These are phyloP conservation scores for Lumnitzera racemosa DNA, from an alignment of 345 rosid species.

Conservation along the genomic window DNA sequence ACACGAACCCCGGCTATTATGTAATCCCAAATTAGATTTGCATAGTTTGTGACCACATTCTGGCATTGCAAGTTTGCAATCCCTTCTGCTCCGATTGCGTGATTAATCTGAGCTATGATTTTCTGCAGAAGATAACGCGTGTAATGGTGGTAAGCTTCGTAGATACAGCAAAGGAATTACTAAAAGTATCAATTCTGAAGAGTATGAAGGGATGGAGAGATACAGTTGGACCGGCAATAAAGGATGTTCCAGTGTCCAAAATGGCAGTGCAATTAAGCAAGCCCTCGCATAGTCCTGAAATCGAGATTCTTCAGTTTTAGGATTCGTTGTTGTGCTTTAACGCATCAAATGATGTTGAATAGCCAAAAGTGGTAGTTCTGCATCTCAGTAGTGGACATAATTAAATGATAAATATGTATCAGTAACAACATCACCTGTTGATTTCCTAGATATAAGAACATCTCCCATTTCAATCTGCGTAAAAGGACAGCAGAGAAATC, in stretches of 20 bases:
- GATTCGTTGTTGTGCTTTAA: neutral
- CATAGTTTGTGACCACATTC: slow-evolving; percentile 27
- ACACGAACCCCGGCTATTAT: slow-evolving; percentile 41
- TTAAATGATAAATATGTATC: neutral
- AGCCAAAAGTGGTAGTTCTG: too few species aligned
- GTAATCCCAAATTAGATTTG: slow-evolving; percentile 35
- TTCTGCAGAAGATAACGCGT: slow-evolving; percentile 20
- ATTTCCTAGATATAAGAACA: slow-evolving; percentile 23
- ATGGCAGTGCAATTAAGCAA: slow-evolving; percentile 33
- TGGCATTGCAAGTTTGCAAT: slow-evolving; percentile 40
- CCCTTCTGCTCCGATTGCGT: slow-evolving; percentile 47
- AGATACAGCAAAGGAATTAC: neutral
- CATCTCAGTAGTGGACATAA: too few species aligned
- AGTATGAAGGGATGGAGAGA: slow-evolving; percentile 1
- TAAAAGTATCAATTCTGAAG: neutral
- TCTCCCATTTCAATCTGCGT: slow-evolving; percentile 44
- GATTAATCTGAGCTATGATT: slow-evolving; percentile 43
- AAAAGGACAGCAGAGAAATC: neutral
- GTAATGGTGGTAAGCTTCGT: neutral
- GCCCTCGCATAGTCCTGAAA: slow-evolving; percentile 32
- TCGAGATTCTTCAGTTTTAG: neutral
- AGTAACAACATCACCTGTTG: slow-evolving; percentile 33
- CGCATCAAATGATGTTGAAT: too few species aligned
- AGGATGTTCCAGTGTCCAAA: slow-evolving; percentile 49
- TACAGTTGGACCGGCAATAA: slow-evolving; percentile 63